Evolutionary conservation across 768 basidiomycete genomes (phyloP).

Genomic region (Rhizopogon vinicolor): DNA sequence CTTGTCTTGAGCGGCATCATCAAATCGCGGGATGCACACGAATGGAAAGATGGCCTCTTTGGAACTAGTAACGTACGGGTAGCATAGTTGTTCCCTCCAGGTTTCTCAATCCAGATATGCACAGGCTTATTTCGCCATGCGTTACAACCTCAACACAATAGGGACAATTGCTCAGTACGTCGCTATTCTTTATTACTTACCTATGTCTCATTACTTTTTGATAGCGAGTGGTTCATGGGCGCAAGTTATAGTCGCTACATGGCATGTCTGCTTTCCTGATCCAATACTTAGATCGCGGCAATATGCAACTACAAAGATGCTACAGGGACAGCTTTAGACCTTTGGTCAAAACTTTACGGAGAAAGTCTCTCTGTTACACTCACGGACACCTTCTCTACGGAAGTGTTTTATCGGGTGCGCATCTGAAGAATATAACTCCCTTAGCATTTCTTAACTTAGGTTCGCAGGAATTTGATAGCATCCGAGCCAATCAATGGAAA

Average conservation of each 20-base stretch:
- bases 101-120: neutral
- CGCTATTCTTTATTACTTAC: neutral
- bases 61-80: slow-evolving; percentile 86
- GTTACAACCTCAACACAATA: slow-evolving; percentile 58
- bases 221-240: slow-evolving; percentile 90
- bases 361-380: slow-evolving; percentile 62
- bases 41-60: slow-evolving; percentile 27
- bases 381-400: slow-evolving; percentile 93
- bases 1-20: slow-evolving; percentile 69
- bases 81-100: slow-evolving; percentile 11
- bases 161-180: slow-evolving; percentile 88
- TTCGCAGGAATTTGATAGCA: slow-evolving; percentile 50
- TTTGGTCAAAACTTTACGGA: slow-evolving; percentile 81
- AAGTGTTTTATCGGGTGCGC: slow-evolving; percentile 73
- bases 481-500: slow-evolving; percentile 67
- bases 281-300: slow-evolving; percentile 62
- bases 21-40: slow-evolving; percentile 40
- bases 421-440: neutral
- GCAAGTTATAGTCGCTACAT: slow-evolving; percentile 33
- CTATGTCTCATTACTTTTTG: neutral
- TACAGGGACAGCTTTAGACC: slow-evolving; percentile 68
- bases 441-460: neutral
- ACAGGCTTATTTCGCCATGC: slow-evolving; percentile 82
- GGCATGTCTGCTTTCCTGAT: neutral
- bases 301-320: slow-evolving; percentile 76